Base-by-base conservation (phyloP, 345 rosid species). In the Xanthoceras sorbifolium region DNA sequence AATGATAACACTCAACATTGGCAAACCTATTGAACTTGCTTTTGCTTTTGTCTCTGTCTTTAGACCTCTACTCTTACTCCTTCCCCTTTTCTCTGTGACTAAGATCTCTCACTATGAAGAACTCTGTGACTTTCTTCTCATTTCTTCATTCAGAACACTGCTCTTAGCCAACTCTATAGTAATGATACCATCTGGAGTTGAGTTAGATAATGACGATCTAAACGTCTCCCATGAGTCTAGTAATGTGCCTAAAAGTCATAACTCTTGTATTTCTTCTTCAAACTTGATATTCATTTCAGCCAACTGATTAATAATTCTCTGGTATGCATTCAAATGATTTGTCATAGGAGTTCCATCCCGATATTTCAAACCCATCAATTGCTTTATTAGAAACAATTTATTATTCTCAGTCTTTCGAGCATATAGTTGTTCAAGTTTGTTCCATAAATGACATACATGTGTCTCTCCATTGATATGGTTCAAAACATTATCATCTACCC, bases 371-470 rank as follows among this genome's bases (percentile, higher is more conserved):
- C 4, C 12, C 10, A 75, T 29, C 28, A 31, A 15, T 1, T 66
- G 15, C 7, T 36, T 36, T 36, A 36, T 36, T 36, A 25, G 9
- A 26, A 36, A 69, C 14, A 69, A 3, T 12, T 67, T 76, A 23
- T 77, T 69, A n/a, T 77, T 68, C 9, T 26, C 9, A 10, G n/a
- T 68, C 67, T 69, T 59, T 12, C 7, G 17, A 14, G 74, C 79
- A 77, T 57, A 69, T 5, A 77, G 10, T 4, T 42, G 3, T 2
- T 36, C 26, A 15, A 69, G 11, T 22, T 60, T 40, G 18, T 1
- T 55, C 68, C 31, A 59, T 4, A 68, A 20, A 38, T n/a, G 1
- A 1, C 6, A 57, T 20, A 28, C 57, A 10, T n/a, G 17, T 69
- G 20, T 77, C 67, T 20, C n/a, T 6, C 15, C 12, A 32, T 12